Base-by-base conservation (phyloP, 176 grass and related monocot species). In the Rhynchospora pubera region DNA sequence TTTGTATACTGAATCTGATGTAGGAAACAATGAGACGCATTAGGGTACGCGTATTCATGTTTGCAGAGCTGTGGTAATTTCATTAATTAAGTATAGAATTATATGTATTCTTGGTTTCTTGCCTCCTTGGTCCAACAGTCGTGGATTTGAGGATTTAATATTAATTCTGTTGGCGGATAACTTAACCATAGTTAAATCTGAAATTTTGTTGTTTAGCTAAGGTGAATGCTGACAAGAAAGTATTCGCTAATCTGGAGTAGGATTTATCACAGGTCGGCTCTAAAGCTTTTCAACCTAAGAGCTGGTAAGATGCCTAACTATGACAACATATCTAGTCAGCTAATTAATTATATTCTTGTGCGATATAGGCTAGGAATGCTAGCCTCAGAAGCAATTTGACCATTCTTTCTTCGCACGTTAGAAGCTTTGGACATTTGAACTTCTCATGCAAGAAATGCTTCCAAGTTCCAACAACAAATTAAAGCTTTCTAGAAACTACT, bases 311-410 rank as follows among this genome's bases (percentile, higher is more conserved):
- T 82, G 24, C 79, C 79, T 66, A 82, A 82, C 79, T 65, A n/a
- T 62, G 61, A 82, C 43, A 82, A 63, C 66, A 82, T 66, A 53
- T 82, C 79, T 82, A 82, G 22, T 82, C 79, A 82, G 18, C 3
- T 5, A 52, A 52, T 50, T 52, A 50, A 30, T 8, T 72, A 26
- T 65, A 12, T 74, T 26, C 57, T 80, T 23, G 43, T 42, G 9
- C 6, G 28, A 12, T 59, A 79, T 59, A 61, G 77, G 61, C 77
- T 16, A 22, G 26, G 14, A 79, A 44, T 19, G 10, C 77, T 58
- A 61, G 75, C 23, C 32, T 81, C 13, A 48, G 42, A 81, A 81
- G 79, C 65, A 26, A 65, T 65, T 81, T 81, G 61, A 82, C 79
- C 21, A 18, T 47, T 80, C 14, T 1, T 79, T 77, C 51, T 55